Evolutionary conservation across 2,329 filamentous ascomycete species (phyloP), one percentile per base, ranked within the genome.

Genomic region (Rhynchosporium secalis): DNA sequence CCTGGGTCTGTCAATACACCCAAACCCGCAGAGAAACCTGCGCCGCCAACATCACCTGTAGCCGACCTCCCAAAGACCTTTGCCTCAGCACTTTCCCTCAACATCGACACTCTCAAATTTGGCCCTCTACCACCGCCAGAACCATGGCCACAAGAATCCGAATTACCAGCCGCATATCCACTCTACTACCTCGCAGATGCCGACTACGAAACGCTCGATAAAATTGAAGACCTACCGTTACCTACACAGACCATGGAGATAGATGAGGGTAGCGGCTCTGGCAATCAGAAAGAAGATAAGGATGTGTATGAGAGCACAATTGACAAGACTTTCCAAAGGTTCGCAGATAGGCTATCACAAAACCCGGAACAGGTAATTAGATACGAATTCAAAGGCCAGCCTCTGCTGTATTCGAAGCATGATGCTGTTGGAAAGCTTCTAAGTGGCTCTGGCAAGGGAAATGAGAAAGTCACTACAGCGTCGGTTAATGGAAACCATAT

Each of bases 141-240:
- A 68, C 88, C 91, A 8, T 98, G 93, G 93, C 94, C 94, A 0
- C 73, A 82, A 12, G 77, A 80, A 45, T 80, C 85, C 1, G 77
- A 81, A 0, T 88, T 90, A 68, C 90, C 91, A 0, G 65, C 80
- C 1, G 80, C 92, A 0, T 98, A 93, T 76, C 89, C 91, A 0
- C 78, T 83, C 36, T 90, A 89, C 72, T 91, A 92, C 78, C 86
- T 94, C 49, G 81, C 88, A 56, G 95, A 98, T 69, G 94, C 94
- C 57, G 94, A 96, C 72, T 96, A 91, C 77, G 95, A 99, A 76
- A 90, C 89, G 3, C 83, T 98, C 31, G 91, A 91, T 65, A 74
- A 76, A 20, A 72, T 86, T 68, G 68, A 79, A 73, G 2, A 82
- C 83, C 0, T 76, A 77, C 36, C 81, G 83, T 48, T 81, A 81